phyloP scores from a whole-genome alignment of 768 basidiomycete species.

The Rossbeevera mucosa region DNA sequence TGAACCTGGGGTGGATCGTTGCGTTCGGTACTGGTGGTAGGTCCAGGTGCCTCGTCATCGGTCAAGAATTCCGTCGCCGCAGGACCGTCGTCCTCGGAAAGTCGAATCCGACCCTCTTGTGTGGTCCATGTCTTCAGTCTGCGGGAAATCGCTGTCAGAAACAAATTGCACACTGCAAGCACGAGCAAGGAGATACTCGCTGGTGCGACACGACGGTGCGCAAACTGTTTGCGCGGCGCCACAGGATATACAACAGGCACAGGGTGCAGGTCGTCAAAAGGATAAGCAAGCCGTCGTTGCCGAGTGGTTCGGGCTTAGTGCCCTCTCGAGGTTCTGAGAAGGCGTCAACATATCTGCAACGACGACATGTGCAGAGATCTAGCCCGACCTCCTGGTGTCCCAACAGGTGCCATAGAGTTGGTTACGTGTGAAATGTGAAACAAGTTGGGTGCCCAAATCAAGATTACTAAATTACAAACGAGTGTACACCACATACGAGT shows the following conservation, averaged over 20 bases:
- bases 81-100: conserved; percentile 69
- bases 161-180: not conserved
- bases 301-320: conserved; percentile 62
- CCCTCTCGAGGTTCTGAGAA: conserved; percentile 52
- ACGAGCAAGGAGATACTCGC: conserved; percentile 35
- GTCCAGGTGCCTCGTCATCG: conserved; percentile 45
- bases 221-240: conserved; percentile 54
- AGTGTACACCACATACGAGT: conserved; percentile 6
- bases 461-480: conserved; percentile 11
- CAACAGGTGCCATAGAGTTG: conserved; percentile 19
- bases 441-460: conserved; percentile 1
- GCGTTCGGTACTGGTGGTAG: conserved; percentile 28
- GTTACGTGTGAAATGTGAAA: not conserved
- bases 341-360: not conserved
- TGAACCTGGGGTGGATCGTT: conserved; percentile 21
- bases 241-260: conserved; percentile 56
- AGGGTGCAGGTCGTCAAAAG: conserved; percentile 56
- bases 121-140: conserved; percentile 57
- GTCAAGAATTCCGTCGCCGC: conserved; percentile 64
- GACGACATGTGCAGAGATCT: not conserved
- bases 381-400: conserved; percentile 21
- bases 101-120: conserved; percentile 55
- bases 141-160: not conserved
- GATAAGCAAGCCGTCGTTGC: conserved; percentile 49
- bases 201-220: conserved; percentile 59